A percentile compares a stretch with the other conserved stretches of the same genome.
These are phyloP conservation scores for Myxozyma sirexii DNA, from an alignment of 805 yeast species.

Conservation along the genomic window DNA sequence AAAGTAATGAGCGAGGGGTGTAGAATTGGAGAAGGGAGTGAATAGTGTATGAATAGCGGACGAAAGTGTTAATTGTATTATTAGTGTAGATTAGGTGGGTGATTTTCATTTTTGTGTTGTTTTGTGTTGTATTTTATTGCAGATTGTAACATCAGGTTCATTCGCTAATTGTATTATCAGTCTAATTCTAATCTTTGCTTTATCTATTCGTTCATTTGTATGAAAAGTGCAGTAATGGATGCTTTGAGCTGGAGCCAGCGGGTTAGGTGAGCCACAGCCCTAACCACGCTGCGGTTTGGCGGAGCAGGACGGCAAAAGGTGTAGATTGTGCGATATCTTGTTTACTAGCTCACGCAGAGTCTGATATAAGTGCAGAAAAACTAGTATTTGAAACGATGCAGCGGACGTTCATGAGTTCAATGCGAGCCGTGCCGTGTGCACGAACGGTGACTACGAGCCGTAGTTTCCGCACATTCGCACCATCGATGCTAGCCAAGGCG, in stretches of 20 bases:
- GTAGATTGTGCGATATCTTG: no score
- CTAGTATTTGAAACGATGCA: no score
- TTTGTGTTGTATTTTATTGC: not conserved
- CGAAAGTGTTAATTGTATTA: not conserved
- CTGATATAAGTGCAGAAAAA: no score
- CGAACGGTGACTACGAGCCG: not conserved
- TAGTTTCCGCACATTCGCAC: not conserved
- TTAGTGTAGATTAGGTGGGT: not conserved
- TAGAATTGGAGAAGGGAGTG: not conserved
- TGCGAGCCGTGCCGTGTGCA: no score
- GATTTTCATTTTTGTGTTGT: not conserved
- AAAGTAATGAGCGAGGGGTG: slow-evolving; percentile 32
- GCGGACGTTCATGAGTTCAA: not conserved
- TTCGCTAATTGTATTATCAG: not conserved
- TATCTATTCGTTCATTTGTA: no score
- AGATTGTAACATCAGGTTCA: not conserved
- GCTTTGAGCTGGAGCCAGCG: not conserved
- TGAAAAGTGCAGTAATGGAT: no score
- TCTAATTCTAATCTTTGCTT: no score
- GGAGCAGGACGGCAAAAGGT: no score
- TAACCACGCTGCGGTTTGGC: not conserved
- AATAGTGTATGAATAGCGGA: not conserved
- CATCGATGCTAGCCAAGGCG: not conserved
- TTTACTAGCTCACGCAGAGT: no score
- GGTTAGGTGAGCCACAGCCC: not conserved